A percentile compares a stretch with the other conserved stretches of the same genome.
These are phyloP conservation scores for Begonia fuchsioides DNA, from an alignment of 306 rosid genomes.

Conservation along the genomic window DNA sequence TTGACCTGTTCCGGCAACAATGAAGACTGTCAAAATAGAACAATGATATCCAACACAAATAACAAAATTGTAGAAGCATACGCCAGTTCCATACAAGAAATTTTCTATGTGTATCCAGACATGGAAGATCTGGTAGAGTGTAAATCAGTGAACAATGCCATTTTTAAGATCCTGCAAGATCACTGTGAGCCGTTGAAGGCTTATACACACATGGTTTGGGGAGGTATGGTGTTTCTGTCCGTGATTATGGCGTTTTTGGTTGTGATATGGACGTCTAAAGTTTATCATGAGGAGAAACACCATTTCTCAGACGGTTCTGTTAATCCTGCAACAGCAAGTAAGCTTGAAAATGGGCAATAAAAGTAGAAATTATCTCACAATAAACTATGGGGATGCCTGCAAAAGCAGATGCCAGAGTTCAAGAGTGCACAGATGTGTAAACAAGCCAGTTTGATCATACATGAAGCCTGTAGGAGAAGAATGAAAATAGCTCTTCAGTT, in stretches of 20 bases:
- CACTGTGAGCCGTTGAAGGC: constrained; percentile 56
- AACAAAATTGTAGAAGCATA: constrained; percentile 24
- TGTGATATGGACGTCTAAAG: constrained; percentile 28
- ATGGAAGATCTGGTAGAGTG: constrained; percentile 45
- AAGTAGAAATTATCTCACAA: neutral
- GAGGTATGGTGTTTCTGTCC: constrained; percentile 25
- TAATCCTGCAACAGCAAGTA: neutral
- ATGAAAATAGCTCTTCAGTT: neutral
- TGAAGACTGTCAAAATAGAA: constrained; percentile 19
- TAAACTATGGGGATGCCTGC: neutral
- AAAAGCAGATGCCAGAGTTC: no score
- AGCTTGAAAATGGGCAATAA: neutral
- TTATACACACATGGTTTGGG: constrained; percentile 32
- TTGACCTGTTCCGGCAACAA: constrained; percentile 27
- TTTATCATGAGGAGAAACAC: constrained; percentile 9
- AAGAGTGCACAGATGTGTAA: no score
- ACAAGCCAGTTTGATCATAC: no score
- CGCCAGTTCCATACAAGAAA: constrained; percentile 40
- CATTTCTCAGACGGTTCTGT: constrained; percentile 23
- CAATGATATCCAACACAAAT: constrained; percentile 11
- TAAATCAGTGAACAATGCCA: constrained; percentile 41
- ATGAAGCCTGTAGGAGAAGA: neutral
- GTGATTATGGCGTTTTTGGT: constrained; percentile 26
- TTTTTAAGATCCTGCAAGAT: constrained; percentile 26
- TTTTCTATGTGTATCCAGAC: constrained; percentile 37